phyloP scores from a whole-genome alignment of 2,329 filamentous ascomycete genomes.

The Xylaria sp. region DNA sequence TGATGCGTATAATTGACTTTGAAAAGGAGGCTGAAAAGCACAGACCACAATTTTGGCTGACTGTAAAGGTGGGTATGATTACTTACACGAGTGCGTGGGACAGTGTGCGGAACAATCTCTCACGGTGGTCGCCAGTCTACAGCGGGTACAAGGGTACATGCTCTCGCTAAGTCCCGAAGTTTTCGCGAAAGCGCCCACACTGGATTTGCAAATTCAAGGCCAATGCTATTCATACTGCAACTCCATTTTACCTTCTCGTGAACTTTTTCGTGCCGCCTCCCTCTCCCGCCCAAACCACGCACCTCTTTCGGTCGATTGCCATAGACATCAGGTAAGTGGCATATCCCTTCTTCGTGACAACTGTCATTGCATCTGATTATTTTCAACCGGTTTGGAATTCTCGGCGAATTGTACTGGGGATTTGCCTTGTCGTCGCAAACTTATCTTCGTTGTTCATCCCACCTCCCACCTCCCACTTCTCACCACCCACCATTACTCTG shows the following conservation, averaged over 20 bases:
- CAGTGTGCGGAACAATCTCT: no score
- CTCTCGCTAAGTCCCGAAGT: slow-evolving; percentile 41
- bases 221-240: slow-evolving; percentile 17
- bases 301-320: slow-evolving; percentile 45
- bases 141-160: slow-evolving; percentile 35
- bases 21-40: not conserved
- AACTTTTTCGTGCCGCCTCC: slow-evolving; percentile 43
- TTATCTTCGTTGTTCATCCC: slow-evolving; percentile 13
- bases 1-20: no score
- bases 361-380: slow-evolving; percentile 17
- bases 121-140: no score
- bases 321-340: slow-evolving; percentile 48
- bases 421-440: not conserved
- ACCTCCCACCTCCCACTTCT: slow-evolving; percentile 7
- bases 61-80: no score
- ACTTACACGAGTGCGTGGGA: no score
- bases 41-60: not conserved
- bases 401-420: not conserved
- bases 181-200: slow-evolving; percentile 46
- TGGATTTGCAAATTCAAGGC: slow-evolving; percentile 46
- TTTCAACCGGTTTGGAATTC: slow-evolving; percentile 2
- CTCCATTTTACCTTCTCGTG: slow-evolving; percentile 39
- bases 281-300: slow-evolving; percentile 42
- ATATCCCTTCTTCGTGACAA: not conserved
- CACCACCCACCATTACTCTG: slow-evolving; percentile 3